Evolutionary conservation across 176 grass and related monocot genomes (phyloP).

Genomic region (Carex scoparia): DNA sequence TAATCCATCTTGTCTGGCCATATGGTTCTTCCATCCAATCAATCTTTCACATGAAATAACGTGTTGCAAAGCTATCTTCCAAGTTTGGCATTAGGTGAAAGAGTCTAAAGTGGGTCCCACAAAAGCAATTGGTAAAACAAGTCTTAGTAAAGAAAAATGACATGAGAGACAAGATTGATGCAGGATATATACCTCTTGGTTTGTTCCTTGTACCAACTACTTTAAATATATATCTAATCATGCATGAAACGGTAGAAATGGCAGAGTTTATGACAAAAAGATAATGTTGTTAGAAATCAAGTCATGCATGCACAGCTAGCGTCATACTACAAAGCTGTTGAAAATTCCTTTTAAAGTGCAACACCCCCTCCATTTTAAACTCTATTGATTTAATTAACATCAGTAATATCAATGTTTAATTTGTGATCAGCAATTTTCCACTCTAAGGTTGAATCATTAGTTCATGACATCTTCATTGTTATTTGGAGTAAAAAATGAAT

Average conservation of each 20-base stretch:
- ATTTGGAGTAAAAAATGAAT: not conserved
- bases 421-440: not conserved
- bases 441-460: not conserved
- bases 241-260: not conserved
- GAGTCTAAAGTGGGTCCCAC: not conserved
- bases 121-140: not conserved
- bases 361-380: not conserved
- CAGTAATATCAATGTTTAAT: not conserved
- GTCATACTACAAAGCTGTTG: not conserved
- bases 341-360: not conserved
- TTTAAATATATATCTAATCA: not conserved
- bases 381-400: not conserved
- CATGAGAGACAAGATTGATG: conserved; percentile 7
- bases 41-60: conserved; percentile 12
- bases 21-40: not conserved
- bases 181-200: not conserved
- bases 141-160: conserved; percentile 15
- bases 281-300: conserved; percentile 5
- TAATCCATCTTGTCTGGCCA: conserved; percentile 10
- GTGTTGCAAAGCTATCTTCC: conserved; percentile 3
- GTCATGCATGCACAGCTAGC: not conserved
- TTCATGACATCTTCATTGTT: too few relatives aligned
- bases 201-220: conserved; percentile 4
- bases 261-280: conserved; percentile 12
- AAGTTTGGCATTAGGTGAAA: conserved; percentile 19